phyloP scores from a whole-genome alignment of 139 green algal genomes.

The Choricystis sp. region DNA sequence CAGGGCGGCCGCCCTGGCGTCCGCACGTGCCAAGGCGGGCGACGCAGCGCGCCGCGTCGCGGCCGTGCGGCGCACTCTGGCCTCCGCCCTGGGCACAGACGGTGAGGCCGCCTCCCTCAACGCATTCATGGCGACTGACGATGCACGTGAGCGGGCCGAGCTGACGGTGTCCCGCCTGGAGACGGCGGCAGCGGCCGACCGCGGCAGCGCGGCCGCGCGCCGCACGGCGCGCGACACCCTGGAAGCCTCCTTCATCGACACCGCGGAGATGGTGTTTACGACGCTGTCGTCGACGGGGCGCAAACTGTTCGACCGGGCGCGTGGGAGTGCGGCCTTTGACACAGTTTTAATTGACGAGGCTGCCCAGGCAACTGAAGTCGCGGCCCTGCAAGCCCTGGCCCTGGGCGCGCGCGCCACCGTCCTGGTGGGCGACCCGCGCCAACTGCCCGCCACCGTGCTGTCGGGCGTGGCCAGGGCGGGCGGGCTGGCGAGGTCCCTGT shows the following conservation, averaged over 20 bases:
- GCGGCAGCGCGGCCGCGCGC: no score
- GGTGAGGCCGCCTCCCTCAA: neutral
- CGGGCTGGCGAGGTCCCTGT: conserved; percentile 60
- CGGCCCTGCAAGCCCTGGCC: conserved; percentile 63
- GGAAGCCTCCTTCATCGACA: conserved; percentile 25
- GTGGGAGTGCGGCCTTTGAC: conserved; percentile 7
- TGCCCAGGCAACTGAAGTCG: conserved; percentile 69
- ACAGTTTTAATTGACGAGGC: conserved; percentile 91
- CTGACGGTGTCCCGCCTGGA: neutral
- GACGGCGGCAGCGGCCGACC: no score
- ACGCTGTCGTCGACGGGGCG: conserved; percentile 56
- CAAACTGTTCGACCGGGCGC: conserved; percentile 14
- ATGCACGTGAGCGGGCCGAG: no score
- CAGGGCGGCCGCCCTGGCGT: no score
- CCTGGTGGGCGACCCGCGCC: conserved; percentile 81
- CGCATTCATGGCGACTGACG: no score
- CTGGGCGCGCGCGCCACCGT: conserved; percentile 48
- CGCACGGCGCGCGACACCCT: conserved; percentile 18
- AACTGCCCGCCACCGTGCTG: conserved; percentile 86
- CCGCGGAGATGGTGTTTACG: conserved; percentile 74
- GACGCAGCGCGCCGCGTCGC: neutral
- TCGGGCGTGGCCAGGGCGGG: conserved; percentile 29
- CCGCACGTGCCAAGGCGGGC: no score
- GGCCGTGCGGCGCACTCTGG: neutral
- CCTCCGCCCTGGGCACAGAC: no score